These are phyloP conservation scores for Sphaerulina musiva DNA, from an alignment of 2,329 filamentous ascomycete genomes.

Conservation along the genomic window DNA sequence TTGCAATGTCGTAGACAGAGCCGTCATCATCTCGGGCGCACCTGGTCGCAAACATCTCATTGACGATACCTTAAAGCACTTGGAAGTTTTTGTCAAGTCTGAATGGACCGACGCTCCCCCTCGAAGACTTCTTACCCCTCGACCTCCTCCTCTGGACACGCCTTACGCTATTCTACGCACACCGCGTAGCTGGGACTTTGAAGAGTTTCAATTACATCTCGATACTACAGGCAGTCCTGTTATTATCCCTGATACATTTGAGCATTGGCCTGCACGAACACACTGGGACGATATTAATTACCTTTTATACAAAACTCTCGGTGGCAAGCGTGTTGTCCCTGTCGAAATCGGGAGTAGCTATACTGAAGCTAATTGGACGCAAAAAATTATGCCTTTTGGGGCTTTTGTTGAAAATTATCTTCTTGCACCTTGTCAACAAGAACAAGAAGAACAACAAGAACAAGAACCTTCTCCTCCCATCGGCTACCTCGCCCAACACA, in stretches of 20 bases:
- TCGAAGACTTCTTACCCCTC: slow-evolving; percentile 8
- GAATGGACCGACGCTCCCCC: neutral
- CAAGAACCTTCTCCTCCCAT: slow-evolving; percentile 28
- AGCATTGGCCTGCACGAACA: slow-evolving; percentile 71
- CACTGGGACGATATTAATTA: slow-evolving; percentile 71
- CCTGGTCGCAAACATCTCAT: slow-evolving; percentile 47
- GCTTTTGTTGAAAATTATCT: slow-evolving; percentile 64
- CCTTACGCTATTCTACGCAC: slow-evolving; percentile 8
- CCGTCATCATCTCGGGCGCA: slow-evolving; percentile 67
- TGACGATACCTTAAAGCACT: slow-evolving; percentile 46
- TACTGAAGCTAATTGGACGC: slow-evolving; percentile 76
- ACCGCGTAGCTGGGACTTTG: slow-evolving; percentile 16
- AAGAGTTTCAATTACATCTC: slow-evolving; percentile 29
- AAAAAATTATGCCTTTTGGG: slow-evolving; percentile 68
- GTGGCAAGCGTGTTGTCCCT: slow-evolving; percentile 60
- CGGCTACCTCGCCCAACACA: slow-evolving; percentile 87
- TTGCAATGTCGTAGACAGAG: slow-evolving; percentile 64
- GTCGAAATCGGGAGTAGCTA: slow-evolving; percentile 72
- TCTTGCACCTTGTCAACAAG: too few relatives aligned
- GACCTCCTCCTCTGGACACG: slow-evolving; percentile 13
- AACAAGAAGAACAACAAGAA: too few relatives aligned
- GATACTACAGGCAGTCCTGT: slow-evolving; percentile 46
- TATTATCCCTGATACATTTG: slow-evolving; percentile 60
- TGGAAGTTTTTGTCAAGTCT: slow-evolving; percentile 34
- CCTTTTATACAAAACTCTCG: slow-evolving; percentile 65